Conservation (phyloP, 2,329 filamentous ascomycete genomes). For the Fusarium verticillioides region DNA sequence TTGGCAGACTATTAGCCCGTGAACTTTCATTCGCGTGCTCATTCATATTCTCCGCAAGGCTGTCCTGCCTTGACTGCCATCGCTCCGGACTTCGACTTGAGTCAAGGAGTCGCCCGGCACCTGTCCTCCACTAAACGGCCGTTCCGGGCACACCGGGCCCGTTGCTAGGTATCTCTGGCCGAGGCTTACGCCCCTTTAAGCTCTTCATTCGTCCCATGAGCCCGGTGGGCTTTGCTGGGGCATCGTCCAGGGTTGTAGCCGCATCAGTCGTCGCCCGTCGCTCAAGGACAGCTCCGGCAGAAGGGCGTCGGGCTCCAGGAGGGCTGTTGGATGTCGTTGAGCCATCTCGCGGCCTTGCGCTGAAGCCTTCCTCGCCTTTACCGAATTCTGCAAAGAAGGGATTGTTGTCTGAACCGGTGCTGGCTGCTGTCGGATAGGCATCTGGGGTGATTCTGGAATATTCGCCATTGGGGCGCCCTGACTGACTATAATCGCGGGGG, state of each 20-base stretch:
- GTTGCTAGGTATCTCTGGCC: slow-evolving; percentile 51
- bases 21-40: slow-evolving; percentile 8
- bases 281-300: slow-evolving; percentile 63
- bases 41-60: slow-evolving; percentile 10
- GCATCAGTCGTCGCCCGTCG: slow-evolving; percentile 72
- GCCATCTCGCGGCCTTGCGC: slow-evolving; percentile 54
- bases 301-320: slow-evolving; percentile 53
- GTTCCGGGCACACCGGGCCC: slow-evolving; percentile 53
- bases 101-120: slow-evolving; percentile 37
- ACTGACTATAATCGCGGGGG: slow-evolving; percentile 69
- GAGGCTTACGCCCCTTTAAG: slow-evolving; percentile 72
- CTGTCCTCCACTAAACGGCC: slow-evolving; percentile 51
- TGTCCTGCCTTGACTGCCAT: slow-evolving; percentile 24
- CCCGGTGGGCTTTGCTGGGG: slow-evolving; percentile 64
- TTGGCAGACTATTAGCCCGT: slow-evolving; percentile 5
- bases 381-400: slow-evolving; percentile 87
- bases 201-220: slow-evolving; percentile 85
- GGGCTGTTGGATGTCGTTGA: slow-evolving; percentile 67
- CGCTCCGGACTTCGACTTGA: slow-evolving; percentile 27
- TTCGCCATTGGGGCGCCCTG: slow-evolving; percentile 63
- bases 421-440: slow-evolving; percentile 48
- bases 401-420: slow-evolving; percentile 61
- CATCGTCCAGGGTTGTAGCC: slow-evolving; percentile 52
- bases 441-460: slow-evolving; percentile 57
- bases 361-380: slow-evolving; percentile 64